Percentiles rank a stretch among this genome's conserved stretches.
Conservation (phyloP, 1,139 yeast species). For the Trichomonascaceae sp. region DNA sequence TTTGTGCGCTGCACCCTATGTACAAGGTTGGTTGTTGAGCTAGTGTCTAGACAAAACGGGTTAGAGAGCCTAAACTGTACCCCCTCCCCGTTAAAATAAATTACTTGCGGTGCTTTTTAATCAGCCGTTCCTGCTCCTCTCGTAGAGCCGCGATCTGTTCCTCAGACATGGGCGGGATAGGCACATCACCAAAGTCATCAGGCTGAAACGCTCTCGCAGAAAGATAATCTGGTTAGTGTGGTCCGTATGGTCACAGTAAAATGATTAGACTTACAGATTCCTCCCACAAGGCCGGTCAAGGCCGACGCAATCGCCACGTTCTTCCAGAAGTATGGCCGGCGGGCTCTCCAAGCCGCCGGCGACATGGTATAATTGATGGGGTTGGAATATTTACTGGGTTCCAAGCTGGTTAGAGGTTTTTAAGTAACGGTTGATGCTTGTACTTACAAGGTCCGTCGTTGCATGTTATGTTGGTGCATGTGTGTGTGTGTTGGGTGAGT, state of each 20-base stretch:
- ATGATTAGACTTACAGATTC: constrained; percentile 36
- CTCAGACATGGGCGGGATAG: constrained; percentile 82
- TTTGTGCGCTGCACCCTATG: too few species aligned
- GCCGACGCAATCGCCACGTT: constrained; percentile 52
- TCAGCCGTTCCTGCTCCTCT: constrained; percentile 12
- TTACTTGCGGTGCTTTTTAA: constrained; percentile 6
- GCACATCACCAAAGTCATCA: constrained; percentile 83
- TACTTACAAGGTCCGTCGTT: constrained; percentile 2
- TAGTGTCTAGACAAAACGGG: too few species aligned
- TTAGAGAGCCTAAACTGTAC: too few species aligned
- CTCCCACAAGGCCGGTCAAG: constrained; percentile 48
- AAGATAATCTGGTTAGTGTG: constrained; percentile 3
- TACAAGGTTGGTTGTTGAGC: too few species aligned
- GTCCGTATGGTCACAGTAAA: neutral
- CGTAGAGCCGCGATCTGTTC: constrained; percentile 54
- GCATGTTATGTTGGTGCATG: too few species aligned
- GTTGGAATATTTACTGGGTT: constrained; percentile 47
- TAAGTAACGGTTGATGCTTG: neutral
- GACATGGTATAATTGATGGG: constrained; percentile 78
- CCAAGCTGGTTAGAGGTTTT: constrained; percentile 13
- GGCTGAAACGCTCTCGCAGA: constrained; percentile 38
- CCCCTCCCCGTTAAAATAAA: too few species aligned
- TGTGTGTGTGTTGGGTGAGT: too few species aligned
- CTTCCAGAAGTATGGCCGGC: constrained; percentile 71
- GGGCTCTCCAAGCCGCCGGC: constrained; percentile 82